Evolutionary conservation across 305 asterid species (phyloP).

Genomic region (Fraxinus floribunda): DNA sequence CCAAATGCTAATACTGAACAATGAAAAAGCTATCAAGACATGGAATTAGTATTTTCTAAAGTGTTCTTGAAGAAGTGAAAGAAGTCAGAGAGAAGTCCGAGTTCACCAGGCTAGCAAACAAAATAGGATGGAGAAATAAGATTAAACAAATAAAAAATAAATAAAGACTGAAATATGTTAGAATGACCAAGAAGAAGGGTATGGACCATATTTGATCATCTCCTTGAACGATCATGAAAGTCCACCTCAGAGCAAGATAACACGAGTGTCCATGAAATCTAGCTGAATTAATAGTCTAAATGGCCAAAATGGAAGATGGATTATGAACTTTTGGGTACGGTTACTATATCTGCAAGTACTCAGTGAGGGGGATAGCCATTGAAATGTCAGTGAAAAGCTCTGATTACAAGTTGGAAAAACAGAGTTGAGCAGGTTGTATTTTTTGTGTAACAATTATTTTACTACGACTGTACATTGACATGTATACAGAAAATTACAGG

Average conservation of each 20-base stretch:
- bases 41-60: not conserved
- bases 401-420: not conserved
- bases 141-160: not conserved
- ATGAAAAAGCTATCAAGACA: not conserved
- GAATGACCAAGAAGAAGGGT: not conserved
- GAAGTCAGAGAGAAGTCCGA: not conserved
- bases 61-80: not conserved
- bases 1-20: not conserved
- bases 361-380: not conserved
- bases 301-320: not conserved
- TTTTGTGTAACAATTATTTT: not conserved
- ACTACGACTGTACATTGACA: not conserved
- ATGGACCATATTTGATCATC: not conserved
- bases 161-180: not conserved
- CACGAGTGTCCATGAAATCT: not conserved
- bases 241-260: not conserved
- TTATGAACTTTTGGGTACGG: not conserved
- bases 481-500: not conserved
- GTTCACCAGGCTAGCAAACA: not conserved
- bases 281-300: not conserved
- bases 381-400: not conserved
- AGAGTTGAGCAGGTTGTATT: not conserved
- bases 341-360: not conserved
- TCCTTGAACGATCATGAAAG: not conserved
- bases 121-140: constrained; percentile 7